A percentile compares a stretch with the other conserved stretches of the same genome.
These are phyloP conservation scores for Lyophyllum atratum DNA, from an alignment of 768 basidiomycete genomes.

Conservation along the genomic window DNA sequence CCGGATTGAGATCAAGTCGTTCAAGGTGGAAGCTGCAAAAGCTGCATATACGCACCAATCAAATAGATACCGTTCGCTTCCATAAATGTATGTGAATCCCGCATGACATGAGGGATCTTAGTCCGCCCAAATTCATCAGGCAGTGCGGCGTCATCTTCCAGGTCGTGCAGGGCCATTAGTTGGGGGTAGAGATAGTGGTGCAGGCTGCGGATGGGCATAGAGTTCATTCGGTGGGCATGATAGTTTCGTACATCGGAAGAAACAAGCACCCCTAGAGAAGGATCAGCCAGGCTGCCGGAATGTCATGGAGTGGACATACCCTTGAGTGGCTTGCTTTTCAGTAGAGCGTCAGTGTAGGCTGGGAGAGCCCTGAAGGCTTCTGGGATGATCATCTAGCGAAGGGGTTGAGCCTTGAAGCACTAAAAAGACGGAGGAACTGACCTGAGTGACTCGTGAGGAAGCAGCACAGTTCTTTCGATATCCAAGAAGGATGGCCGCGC, in stretches of 20 bases:
- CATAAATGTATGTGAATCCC: constrained; percentile 86
- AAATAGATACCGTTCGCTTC: constrained; percentile 90
- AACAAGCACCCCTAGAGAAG: constrained; percentile 70
- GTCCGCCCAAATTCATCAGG: constrained; percentile 65
- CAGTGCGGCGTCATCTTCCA: constrained; percentile 70
- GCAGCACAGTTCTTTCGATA: constrained; percentile 91
- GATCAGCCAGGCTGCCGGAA: not conserved
- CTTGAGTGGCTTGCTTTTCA: constrained; percentile 94
- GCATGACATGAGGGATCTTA: constrained; percentile 74
- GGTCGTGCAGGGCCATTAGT: constrained; percentile 84
- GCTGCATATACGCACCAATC: constrained; percentile 58
- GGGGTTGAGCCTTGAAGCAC: constrained; percentile 5
- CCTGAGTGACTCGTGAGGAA: constrained; percentile 76
- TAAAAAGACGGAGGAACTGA: constrained; percentile 26
- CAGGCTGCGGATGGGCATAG: constrained; percentile 66
- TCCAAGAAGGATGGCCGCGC: constrained; percentile 77
- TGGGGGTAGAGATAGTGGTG: constrained; percentile 87
- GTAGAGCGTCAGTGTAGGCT: constrained; percentile 74
- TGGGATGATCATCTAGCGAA: constrained; percentile 82
- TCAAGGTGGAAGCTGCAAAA: not conserved
- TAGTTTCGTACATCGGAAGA: constrained; percentile 94
- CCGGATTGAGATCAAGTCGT: not conserved
- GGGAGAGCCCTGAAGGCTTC: constrained; percentile 90
- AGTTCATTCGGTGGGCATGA: constrained; percentile 73
- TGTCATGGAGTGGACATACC: constrained; percentile 44